Evolutionary conservation across 768 basidiomycete genomes (phyloP).

Genomic region (Omphalotus guepiniiformis): DNA sequence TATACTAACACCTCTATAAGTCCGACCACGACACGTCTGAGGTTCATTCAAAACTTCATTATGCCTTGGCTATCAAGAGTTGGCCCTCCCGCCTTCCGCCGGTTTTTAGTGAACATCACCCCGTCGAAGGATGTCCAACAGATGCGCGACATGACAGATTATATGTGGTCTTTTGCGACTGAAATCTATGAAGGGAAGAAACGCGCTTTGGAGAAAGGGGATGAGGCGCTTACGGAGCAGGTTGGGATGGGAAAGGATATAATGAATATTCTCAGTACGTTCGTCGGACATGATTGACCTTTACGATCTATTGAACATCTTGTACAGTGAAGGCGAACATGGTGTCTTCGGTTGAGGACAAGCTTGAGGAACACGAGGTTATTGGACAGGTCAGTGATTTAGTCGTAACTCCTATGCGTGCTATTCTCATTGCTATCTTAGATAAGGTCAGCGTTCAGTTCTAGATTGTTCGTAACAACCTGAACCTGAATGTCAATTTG

Average conservation of each 20-base stretch:
- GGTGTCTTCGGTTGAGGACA: slow-evolving; percentile 24
- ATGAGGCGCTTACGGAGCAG: slow-evolving; percentile 21
- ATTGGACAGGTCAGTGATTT: slow-evolving; percentile 28
- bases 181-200: slow-evolving; percentile 26
- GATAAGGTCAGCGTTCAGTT: no score
- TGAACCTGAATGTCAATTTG: neutral
- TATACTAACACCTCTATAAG: neutral
- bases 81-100: slow-evolving; percentile 21
- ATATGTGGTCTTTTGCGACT: slow-evolving; percentile 21
- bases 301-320: neutral
- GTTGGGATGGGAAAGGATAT: slow-evolving; percentile 32
- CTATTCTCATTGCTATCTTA: slow-evolving; percentile 9
- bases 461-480: slow-evolving; percentile 1
- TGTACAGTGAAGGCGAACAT: slow-evolving; percentile 30
- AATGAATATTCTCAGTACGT: slow-evolving; percentile 29
- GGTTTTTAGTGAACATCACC: slow-evolving; percentile 16
- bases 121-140: slow-evolving; percentile 21
- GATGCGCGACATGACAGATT: slow-evolving; percentile 22
- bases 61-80: slow-evolving; percentile 17
- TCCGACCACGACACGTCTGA: no score
- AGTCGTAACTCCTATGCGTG: neutral
- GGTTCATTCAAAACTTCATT: slow-evolving; percentile 10
- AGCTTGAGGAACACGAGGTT: slow-evolving; percentile 29
- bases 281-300: neutral
- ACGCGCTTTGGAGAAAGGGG: slow-evolving; percentile 20